Evolutionary conservation across 1,139 yeast species (phyloP), one percentile per base, ranked within the genome.

Genomic region (Geotrichum citri-aurantii): DNA sequence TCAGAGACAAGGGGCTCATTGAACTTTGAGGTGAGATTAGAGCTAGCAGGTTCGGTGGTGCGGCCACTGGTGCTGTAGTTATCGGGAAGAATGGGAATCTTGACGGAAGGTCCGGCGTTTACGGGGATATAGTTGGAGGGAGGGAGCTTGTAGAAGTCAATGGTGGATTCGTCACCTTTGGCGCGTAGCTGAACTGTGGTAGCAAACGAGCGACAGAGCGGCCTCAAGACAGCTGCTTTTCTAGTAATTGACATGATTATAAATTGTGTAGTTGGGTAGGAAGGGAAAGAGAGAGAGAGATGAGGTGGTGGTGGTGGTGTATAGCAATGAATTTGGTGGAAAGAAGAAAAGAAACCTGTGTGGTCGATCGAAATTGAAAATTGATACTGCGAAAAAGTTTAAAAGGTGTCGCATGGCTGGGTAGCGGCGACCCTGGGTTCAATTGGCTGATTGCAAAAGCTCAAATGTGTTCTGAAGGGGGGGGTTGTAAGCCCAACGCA

Each of bases 141-240:
- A 19, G 80, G 80, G 49, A 78, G 64, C 60, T 70, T 69, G 69
- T 70, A 77, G 57, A 63, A 75, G 64, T 77, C 81, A 57, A 78
- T 75, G 29, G 73, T 69, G 11, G 78, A 75, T 23, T 63, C 64
- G 61, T 76, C 80, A 29, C 75, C 77, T 64, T 75, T 75, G 53
- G 78, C 78, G 17, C 55, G 42, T 3, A 54, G 54, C 1, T 56
- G 48, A 3, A 66, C 48, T 10, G 73, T 61, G 6, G 71, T 63
- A 24, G 55, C 26, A 37, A 58, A 54, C 10, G 54, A 27, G 31
- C 59, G 56, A 23, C 10, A 37, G 5, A 37, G 17, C 12, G 44
- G 44, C 14, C 21, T 37, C 44, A 37, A 19, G 21, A 37, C 21
- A 37, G 19, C n/a, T 3, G 21, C 44, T 37, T 17, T 37, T 23